Evolutionary conservation across 352 stramenopile species (phyloP), one percentile per base, ranked within the genome.

Genomic region (Phytophthora pluvialis): DNA sequence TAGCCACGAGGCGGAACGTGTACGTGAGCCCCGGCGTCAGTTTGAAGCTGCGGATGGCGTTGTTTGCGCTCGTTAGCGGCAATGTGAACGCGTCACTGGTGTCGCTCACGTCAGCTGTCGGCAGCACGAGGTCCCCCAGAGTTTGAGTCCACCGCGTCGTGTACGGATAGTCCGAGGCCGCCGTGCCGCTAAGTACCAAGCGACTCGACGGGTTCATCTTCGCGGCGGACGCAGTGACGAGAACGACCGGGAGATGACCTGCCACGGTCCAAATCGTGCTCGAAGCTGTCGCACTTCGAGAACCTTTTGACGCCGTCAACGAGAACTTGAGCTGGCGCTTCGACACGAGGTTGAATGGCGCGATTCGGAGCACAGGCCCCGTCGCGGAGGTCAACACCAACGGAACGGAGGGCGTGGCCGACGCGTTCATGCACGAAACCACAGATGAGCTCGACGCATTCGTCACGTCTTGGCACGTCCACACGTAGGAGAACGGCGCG

Each of bases 81-180:
- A 92, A 64, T 0, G 75, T 65, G 29, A 94, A 91, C 1, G 72
- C 75, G 9, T 65, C 63, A 52, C 69, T 77, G 0, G 57, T 64
- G 18, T 82, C 80, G 9, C 60, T 69, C 0, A 55, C 62, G 3
- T 48, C 47, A 8, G 62, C 49, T 35, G 49, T 56, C 0, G 78
- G 70, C 9, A 91, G 56, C 1, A 56, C 59, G 4, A 94, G 58
- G 38, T 94, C 83, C 26, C 85, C 85, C 40, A 88, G 60, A 0
- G 76, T 72, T 70, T 94, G 75, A 0, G 70, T 52, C 85, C 85
- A 94, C 1, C 71, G 64, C 1, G 65, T 55, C 0, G 64, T 81
- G 57, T 77, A 90, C n/a, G 83, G 85, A 43, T 91, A 94, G 28
- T 83, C 70, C 12, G 85, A 92, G 39, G 47, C 75, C 16, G 92